Base-by-base conservation (phyloP, 2,329 filamentous ascomycete genomes). In the Ophiostoma ips region DNA sequence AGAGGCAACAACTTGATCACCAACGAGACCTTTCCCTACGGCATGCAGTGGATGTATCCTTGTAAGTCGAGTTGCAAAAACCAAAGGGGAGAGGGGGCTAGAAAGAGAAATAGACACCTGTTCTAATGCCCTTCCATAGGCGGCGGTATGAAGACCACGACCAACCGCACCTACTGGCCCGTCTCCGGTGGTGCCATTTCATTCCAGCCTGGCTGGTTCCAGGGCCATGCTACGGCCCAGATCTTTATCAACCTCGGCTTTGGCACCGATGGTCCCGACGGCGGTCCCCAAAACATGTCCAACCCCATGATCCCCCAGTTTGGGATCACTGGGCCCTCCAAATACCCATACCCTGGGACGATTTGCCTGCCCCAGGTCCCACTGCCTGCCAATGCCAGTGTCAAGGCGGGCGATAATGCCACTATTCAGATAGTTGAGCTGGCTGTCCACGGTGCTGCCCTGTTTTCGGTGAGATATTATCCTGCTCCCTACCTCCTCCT, bases 11-110 rank as follows among this genome's bases (percentile, higher is more conserved):
- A 87, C 63, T 76, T 94, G 55, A 75, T 83, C 61, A 84, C 82
- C 40, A 94, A 87, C 63, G 79, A 77, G 2, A 80, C 76, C 1
- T 92, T 79, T 58, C 88, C 88, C 2, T 94, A 85, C 58, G 89
- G 88, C 67, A 90, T 92, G 85, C 84, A 94, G 70, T 95, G 88
- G 88, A 80, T 82, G 64, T 95, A 94, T 71, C 88, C 89, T 66
- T 95, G 88, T 95, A 71, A 69, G 86, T 71, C 6, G 16, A 34
- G 2, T 19, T 3, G 16, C 9, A 34, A n/a, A 12, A 6, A 16
- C 13, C 2, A 6, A 15, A 36, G 24, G 4, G 4, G 4, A 8
- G 8, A 28, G 5, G 24, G 24, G 24, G 4, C 24, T 13, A 7
- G 31, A 35, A 10, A n/a, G n/a, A 7, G 11, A 28, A 10, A 24